Evolutionary conservation across 495 filamentous ascomycete genomes (phyloP).

Genomic region (Trichocladium uniseriatum): DNA sequence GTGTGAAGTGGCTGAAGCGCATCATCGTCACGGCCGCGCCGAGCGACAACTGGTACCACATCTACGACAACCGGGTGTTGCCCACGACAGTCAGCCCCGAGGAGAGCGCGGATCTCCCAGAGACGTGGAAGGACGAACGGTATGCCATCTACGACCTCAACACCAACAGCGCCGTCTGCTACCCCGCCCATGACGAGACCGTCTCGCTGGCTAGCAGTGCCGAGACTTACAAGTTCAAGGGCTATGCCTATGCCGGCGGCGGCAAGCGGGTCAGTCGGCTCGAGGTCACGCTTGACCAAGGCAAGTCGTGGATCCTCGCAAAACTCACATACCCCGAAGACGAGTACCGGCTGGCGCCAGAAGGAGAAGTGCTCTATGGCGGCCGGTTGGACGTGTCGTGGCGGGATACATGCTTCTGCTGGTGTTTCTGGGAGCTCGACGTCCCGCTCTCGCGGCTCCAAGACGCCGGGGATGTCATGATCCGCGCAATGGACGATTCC

Average conservation of each 20-base stretch:
- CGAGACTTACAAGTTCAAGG: slow-evolving; percentile 53
- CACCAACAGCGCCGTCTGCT: slow-evolving; percentile 75
- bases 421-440: slow-evolving; percentile 88
- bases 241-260: slow-evolving; percentile 87
- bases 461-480: slow-evolving; percentile 61
- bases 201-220: slow-evolving; percentile 42
- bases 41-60: slow-evolving; percentile 95
- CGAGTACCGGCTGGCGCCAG: slow-evolving; percentile 58
- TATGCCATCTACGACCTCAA: slow-evolving; percentile 95
- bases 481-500: slow-evolving; percentile 86
- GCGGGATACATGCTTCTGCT: slow-evolving; percentile 79
- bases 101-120: slow-evolving; percentile 60
- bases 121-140: slow-evolving; percentile 83
- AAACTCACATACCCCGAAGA: slow-evolving; percentile 82
- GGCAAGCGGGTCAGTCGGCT: slow-evolving; percentile 78
- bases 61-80: slow-evolving; percentile 87
- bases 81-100: slow-evolving; percentile 85
- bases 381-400: slow-evolving; percentile 73
- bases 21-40: slow-evolving; percentile 70
- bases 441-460: slow-evolving; percentile 54
- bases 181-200: slow-evolving; percentile 72
- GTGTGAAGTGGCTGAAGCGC: slow-evolving; percentile 90
- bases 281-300: slow-evolving; percentile 79
- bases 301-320: slow-evolving; percentile 72
- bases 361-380: slow-evolving; percentile 60